These are phyloP conservation scores for Agaricales sp. DNA, from an alignment of 1,284 basidiomycete genomes.

Conservation along the genomic window DNA sequence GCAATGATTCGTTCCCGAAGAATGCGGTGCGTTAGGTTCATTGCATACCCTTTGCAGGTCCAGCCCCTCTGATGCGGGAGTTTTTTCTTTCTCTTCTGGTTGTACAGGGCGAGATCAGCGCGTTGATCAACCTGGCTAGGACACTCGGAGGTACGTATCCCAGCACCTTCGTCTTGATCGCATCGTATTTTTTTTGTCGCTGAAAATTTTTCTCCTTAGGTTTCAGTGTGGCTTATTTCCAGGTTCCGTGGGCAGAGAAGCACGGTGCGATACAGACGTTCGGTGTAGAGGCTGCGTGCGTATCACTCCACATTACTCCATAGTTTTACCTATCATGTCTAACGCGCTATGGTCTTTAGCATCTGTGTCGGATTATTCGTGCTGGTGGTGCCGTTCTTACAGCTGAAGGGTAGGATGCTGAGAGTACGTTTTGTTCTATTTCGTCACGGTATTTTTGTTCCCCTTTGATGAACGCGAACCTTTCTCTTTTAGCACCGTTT, in stretches of 20 bases:
- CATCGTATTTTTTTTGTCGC: neutral
- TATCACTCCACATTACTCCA: conserved; percentile 4
- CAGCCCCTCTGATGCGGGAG: conserved; percentile 1
- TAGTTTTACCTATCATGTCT: neutral
- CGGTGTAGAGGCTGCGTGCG: conserved; percentile 39
- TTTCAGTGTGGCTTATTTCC: conserved; percentile 44
- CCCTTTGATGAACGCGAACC: no score
- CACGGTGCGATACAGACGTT: conserved; percentile 42
- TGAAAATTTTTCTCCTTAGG: conserved; percentile 9
- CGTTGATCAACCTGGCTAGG: conserved; percentile 37
- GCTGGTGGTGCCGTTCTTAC: conserved; percentile 39
- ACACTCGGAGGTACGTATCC: conserved; percentile 26
- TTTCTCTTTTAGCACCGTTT: neutral
- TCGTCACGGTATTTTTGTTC: no score
- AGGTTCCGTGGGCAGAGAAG: conserved; percentile 43
- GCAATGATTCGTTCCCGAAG: conserved; percentile 23
- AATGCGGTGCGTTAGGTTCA: conserved; percentile 16
- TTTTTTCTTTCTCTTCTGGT: neutral
- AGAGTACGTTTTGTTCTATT: conserved; percentile 25
- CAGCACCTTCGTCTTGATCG: neutral
- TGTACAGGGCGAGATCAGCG: conserved; percentile 32
- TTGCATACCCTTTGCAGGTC: no score
- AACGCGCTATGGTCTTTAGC: conserved; percentile 14
- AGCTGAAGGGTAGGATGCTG: conserved; percentile 35
- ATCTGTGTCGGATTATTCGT: conserved; percentile 42